Evolutionary conservation across 768 basidiomycete genomes (phyloP).

Genomic region (Xerocomellus chrysenteron): DNA sequence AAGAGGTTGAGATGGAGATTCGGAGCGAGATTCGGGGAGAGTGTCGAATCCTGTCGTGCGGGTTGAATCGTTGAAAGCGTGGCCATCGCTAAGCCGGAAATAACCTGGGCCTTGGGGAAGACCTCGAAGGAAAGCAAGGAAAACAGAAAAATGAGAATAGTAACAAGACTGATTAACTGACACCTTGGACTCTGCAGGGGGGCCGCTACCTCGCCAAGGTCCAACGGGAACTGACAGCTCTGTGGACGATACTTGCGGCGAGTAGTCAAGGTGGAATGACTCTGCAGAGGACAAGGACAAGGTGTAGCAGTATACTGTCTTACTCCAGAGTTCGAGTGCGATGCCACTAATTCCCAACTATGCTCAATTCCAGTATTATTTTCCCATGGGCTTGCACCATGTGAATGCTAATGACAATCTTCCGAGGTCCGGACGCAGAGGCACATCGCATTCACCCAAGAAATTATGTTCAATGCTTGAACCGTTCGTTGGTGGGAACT

Average conservation of each 20-base stretch:
- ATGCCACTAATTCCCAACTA: slow-evolving; percentile 19
- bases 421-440: no score
- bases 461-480: not conserved
- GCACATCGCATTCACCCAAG: not conserved
- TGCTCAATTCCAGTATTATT: slow-evolving; percentile 18
- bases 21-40: slow-evolving; percentile 29
- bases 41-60: slow-evolving; percentile 39
- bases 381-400: slow-evolving; percentile 16
- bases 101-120: slow-evolving; percentile 16
- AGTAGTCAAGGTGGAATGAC: not conserved
- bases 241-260: not conserved
- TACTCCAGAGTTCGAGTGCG: slow-evolving; percentile 13
- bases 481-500: not conserved
- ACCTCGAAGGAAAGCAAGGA: slow-evolving; percentile 10
- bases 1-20: slow-evolving; percentile 43
- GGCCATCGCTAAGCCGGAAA: slow-evolving; percentile 31
- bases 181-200: not conserved
- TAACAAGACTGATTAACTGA: slow-evolving; percentile 5
- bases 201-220: not conserved
- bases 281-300: slow-evolving; percentile 1
- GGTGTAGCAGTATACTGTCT: not conserved
- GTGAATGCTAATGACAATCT: no score
- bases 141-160: slow-evolving; percentile 6
- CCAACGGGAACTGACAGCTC: not conserved
- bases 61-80: slow-evolving; percentile 55